Evolutionary conservation across 164 flowering plant genomes (phyloP), one percentile per base, ranked within the genome.

Genomic region (Stephania cephalantha): DNA sequence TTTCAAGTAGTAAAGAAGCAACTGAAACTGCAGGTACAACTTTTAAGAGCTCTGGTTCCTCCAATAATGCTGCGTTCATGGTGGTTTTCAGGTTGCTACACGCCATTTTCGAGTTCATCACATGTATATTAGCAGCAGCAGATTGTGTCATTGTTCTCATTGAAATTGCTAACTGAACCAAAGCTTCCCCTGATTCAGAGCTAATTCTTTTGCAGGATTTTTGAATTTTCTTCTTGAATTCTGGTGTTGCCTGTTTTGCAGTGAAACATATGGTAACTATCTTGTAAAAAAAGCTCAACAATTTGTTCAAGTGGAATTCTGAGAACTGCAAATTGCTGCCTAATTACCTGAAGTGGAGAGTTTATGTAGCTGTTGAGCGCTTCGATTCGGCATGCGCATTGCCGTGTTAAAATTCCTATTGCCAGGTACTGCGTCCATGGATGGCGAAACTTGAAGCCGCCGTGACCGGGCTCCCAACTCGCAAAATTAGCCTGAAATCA

Each of bases 401-500:
- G 83, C 7, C 95, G 82, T 46, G 83, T 74, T 7, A 87, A 78
- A 11, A 74, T 81, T 76, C 91, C 95, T 11, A 90, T 82, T 48
- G 82, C 87, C 76, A 90, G 72, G 77, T 94, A 94, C 20, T 87
- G 92, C 64, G 85, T 86, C 97, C 98, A 94, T 76, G 98, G 97
- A 78, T 94, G 95, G 2, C 81, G 81, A 29, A 88, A 86, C 53
- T 72, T 31, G 71, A 94, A 94, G 0, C 79, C 76, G 0, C 97
- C 98, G 71, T 91, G 97, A 17, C 81, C 67, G 0, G 94, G 95
- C 70, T 94, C 97, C 97, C 97, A 92, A 80, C 86, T 81, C 3
- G 97, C 97, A 74, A 89, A 85, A 79, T 90, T 95, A 15, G 91
- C 97, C 97, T 90, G 84, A 69, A 78, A 63, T 3, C 9, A n/a